Evolutionary conservation across 2,329 filamentous ascomycete species (phyloP), one percentile per base, ranked within the genome.

Genomic region (Orbilia oligospora): DNA sequence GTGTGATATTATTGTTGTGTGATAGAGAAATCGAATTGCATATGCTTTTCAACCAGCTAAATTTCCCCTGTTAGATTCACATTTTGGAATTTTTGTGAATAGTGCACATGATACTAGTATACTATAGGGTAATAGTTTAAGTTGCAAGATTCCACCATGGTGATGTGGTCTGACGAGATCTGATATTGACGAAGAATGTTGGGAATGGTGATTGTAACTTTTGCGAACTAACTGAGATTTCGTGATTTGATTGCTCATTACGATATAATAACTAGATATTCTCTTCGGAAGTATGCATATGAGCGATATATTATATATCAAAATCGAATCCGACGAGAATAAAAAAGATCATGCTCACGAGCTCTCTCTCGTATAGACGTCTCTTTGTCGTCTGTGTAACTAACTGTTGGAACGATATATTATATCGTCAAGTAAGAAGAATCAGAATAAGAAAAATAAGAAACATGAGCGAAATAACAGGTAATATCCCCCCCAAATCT

Each of bases 241-340:
- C 22, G 48, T 46, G 44, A 46, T 20, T 4, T 18, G 44, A 55
- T 55, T 55, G 51, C 51, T 55, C 5, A 55, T 55, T 55, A 55
- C 51, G 51, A 55, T 55, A 55, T 55, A 55, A n/a, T 55, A 55
- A 55, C 10, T 30, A 6, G 27, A 10, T 6, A 49, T n/a, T 44
- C 12, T 22, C 14, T 5, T 55, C 51, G 51, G 22, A 18, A 14
- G n/a, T n/a, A n/a, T n/a, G n/a, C n/a, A n/a, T 55, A 55, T 55
- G 51, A 55, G 51, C 51, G 51, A 55, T 33, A 55, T 55, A 55
- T 18, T 27, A n/a, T 46, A 30, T 30, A 53, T 51, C 8, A 1
- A 12, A 12, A 16, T 16, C 10, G 24, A 20, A 51, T 24, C 22
- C 12, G 12, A 20, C 3, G 16, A 20, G n/a, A 48, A 20, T 8